A percentile compares a stretch with the other conserved stretches of the same genome.
These are phyloP conservation scores for Petunia secreta DNA, from an alignment of 257 asterid species.

Conservation along the genomic window DNA sequence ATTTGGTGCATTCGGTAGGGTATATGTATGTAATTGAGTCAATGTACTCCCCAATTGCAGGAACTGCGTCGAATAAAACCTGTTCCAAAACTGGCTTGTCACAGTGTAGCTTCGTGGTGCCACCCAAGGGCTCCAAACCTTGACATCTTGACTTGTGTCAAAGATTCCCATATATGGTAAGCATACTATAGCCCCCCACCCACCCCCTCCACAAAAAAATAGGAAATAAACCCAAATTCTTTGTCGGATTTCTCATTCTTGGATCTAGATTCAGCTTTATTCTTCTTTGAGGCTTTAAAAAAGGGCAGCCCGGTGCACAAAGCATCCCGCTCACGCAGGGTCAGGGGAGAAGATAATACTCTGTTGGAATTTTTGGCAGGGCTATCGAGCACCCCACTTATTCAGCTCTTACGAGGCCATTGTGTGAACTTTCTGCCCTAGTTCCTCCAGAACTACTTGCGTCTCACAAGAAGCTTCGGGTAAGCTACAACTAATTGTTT, in stretches of 20 bases:
- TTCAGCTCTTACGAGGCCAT: constrained; percentile 96
- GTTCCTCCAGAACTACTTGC: constrained; percentile 95
- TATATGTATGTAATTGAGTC: not conserved
- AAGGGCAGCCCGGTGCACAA: too few species aligned
- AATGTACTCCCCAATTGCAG: constrained; percentile 40
- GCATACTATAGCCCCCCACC: constrained; percentile 21
- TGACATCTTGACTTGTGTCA: constrained; percentile 94
- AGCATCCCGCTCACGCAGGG: too few species aligned
- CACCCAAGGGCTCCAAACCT: constrained; percentile 99
- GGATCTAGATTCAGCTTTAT: not conserved
- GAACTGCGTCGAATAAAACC: constrained; percentile 97
- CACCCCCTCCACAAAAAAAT: too few species aligned
- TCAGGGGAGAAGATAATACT: constrained; percentile 31
- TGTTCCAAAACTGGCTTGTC: constrained; percentile 93
- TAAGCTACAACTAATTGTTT: constrained; percentile 23
- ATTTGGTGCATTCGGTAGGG: not conserved
- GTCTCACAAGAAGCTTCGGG: constrained; percentile 96
- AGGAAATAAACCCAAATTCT: too few species aligned
- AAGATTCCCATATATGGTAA: constrained; percentile 98
- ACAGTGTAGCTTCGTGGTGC: constrained; percentile 99
- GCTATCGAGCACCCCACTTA: constrained; percentile 99
- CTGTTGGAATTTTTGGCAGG: constrained; percentile 57
- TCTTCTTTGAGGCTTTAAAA: not conserved
- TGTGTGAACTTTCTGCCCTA: constrained; percentile 91
- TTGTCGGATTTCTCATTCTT: too few species aligned